A percentile compares a stretch with the other conserved stretches of the same genome.
phyloP scores from a whole-genome alignment of 2,329 filamentous ascomycete species.

The Aspergillus versicolor region DNA sequence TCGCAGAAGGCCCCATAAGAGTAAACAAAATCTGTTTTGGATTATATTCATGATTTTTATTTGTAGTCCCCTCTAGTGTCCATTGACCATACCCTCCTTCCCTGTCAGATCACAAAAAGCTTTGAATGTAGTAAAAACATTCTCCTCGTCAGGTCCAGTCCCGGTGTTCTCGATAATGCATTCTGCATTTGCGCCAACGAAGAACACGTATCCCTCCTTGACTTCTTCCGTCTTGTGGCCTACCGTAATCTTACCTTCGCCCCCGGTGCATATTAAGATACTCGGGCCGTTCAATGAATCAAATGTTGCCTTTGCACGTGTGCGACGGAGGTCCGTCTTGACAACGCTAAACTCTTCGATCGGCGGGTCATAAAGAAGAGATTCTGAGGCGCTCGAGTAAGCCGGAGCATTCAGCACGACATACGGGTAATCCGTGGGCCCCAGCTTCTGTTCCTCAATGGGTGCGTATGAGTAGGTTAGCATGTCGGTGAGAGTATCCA shows the following conservation, averaged over 20 bases:
- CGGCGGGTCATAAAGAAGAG: slow-evolving; percentile 84
- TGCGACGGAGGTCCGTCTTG: slow-evolving; percentile 68
- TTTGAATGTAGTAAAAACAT: slow-evolving; percentile 84
- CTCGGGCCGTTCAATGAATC: slow-evolving; percentile 85
- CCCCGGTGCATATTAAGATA: slow-evolving; percentile 86
- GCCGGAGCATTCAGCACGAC: slow-evolving; percentile 76
- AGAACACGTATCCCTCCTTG: slow-evolving; percentile 72
- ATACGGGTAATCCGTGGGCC: slow-evolving; percentile 80
- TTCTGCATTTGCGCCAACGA: slow-evolving; percentile 85
- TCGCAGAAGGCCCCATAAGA: not conserved
- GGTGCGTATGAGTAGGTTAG: slow-evolving; percentile 94
- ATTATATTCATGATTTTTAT: not conserved
- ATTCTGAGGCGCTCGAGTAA: slow-evolving; percentile 73
- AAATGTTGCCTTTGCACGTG: slow-evolving; percentile 80
- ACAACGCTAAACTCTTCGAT: slow-evolving; percentile 96
- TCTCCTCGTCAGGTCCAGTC: slow-evolving; percentile 54
- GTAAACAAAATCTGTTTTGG: not conserved
- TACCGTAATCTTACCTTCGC: slow-evolving; percentile 79
- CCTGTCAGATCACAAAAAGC: slow-evolving; percentile 83
- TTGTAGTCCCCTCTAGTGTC: slow-evolving; percentile 23
- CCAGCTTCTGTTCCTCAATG: slow-evolving; percentile 92
- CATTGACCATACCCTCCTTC: slow-evolving; percentile 41
- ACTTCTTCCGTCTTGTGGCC: slow-evolving; percentile 77
- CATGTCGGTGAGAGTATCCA: slow-evolving; percentile 82
- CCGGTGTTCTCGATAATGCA: slow-evolving; percentile 68